Conservation (phyloP, 2,329 filamentous ascomycete species). For the Pseudopyricularia javanii region DNA sequence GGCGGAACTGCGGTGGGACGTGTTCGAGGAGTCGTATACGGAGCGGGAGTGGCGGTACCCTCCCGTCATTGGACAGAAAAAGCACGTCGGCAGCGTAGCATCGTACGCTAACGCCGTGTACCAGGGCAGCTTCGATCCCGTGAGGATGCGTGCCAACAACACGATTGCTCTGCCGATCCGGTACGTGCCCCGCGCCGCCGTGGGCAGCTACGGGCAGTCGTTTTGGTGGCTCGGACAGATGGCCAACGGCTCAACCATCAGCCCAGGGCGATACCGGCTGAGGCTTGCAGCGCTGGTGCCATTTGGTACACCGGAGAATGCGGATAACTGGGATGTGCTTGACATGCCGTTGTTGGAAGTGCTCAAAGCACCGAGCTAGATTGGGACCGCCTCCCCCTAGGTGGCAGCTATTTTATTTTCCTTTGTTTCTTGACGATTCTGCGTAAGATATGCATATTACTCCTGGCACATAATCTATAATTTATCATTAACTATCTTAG, state of each 20-base stretch:
- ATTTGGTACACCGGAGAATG: conserved; percentile 2
- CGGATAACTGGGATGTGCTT: conserved; percentile 5
- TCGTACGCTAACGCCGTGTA: background rate
- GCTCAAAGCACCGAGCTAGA: background rate
- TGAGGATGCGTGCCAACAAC: conserved; percentile 3
- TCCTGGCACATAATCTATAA: no score
- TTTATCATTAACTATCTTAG: no score
- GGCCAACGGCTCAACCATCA: conserved; percentile 16
- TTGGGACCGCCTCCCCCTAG: background rate
- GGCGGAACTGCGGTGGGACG: conserved; percentile 17
- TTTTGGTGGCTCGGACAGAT: conserved; percentile 8
- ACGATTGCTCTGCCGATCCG: conserved; percentile 8
- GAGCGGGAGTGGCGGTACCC: conserved; percentile 13
- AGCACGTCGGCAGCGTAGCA: conserved; percentile 9
- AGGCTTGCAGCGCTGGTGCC: conserved; percentile 4
- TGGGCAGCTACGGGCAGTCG: conserved; percentile 7
- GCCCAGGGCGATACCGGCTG: conserved; percentile 19
- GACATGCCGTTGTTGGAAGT: background rate
- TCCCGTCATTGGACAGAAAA: conserved; percentile 10
- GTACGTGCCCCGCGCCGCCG: conserved; percentile 8
- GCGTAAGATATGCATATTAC: no score
- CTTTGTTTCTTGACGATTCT: background rate
- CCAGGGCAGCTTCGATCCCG: background rate
- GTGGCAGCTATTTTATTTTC: background rate
- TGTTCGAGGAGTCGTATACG: conserved; percentile 12